Evolutionary conservation across 208 protist species (phyloP), one percentile per base, ranked within the genome.

Genomic region (Leishmania gerbilli): DNA sequence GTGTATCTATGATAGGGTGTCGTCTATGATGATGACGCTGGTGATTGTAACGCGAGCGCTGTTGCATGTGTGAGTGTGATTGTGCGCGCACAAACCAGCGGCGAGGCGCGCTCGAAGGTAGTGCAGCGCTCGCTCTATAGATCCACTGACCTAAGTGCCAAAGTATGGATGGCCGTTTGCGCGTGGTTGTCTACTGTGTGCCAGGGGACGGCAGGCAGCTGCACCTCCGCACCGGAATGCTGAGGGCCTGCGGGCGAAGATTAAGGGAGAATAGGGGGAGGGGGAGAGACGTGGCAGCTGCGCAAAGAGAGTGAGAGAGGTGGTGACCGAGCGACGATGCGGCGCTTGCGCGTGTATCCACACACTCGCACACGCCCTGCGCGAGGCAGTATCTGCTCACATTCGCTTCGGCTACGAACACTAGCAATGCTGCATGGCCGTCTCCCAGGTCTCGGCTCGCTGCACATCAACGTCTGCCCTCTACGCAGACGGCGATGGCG

Each of bases 311-410:
- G 71, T 47, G 8, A 37, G 47, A 49, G 69, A 34, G 31, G n/a
- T 45, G 55, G n/a, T 49, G 24, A 11, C 17, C 21, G 8, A 24
- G 72, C n/a, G 49, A 62, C 3, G 49, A n/a, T 45, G 72, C 49
- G 9, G 42, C 34, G 47, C 72, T 77, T 58, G 72, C 49, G 72
- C 27, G 60, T 24, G 27, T 19, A 77, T 47, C 42, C 77, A 65
- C 77, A 75, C 60, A 5, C 77, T 55, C 27, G 19, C 37, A 51
- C 8, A 62, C 31, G 37, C 72, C 42, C 47, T 15, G 17, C 17
- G 31, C 47, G 34, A n/a, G 40, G 24, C 40, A n/a, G 67, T 6
- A 9, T 51, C 67, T 49, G 40, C 11, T n/a, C 40, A 6, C 40
- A 49, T n/a, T 15, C 42, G 27, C 40, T 27, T 49, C 34, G 42